Evolutionary conservation across 2,329 filamentous ascomycete genomes (phyloP), one percentile per base, ranked within the genome.

Genomic region (Sporothrix schenckii): DNA sequence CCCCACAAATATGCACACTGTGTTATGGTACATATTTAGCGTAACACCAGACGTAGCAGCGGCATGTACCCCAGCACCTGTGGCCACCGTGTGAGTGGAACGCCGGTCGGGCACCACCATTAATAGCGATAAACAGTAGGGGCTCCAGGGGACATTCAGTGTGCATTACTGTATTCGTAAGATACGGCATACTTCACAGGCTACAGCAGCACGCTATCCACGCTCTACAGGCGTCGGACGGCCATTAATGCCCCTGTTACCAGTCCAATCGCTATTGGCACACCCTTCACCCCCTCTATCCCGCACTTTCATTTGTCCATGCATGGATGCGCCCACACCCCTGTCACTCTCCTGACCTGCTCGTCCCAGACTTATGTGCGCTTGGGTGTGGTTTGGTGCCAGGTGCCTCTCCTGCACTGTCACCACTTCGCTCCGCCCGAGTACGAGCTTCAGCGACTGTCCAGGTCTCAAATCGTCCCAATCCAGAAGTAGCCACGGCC

Each of bases 291-390:
- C 50, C 53, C 52, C 66, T 49, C 52, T 30, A 39, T 68, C 66
- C 53, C 41, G 66, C 41, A 41, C 66, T 60, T 27, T 60, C 66
- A 68, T 68, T 68, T 60, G 66, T 54, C 53, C 66, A 50, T 50
- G 39, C 53, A 58, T 68, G 44, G 66, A 60, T 68, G 66, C 53
- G 27, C 19, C 52, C 66, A 69, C 63, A n/a, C 66, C 66, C 66
- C 66, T 58, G 47, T 66, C 47, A 9, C 63, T 52, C 63, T 49
- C 47, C 63, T 34, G 63, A 30, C 49, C 47, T 52, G 61, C 61
- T 19, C 16, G 44, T 50, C 61, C 19, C 41, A 61, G 30, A 44
- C 34, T 19, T 27, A 30, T 14, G 21, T 21, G 34, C 49, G 39
- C 27, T 63, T 63, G 16, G 53, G 27, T 34, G 24, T 21, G 19